phyloP scores from a whole-genome alignment of 2,329 filamentous ascomycete species.

The Monilinia laxa region DNA sequence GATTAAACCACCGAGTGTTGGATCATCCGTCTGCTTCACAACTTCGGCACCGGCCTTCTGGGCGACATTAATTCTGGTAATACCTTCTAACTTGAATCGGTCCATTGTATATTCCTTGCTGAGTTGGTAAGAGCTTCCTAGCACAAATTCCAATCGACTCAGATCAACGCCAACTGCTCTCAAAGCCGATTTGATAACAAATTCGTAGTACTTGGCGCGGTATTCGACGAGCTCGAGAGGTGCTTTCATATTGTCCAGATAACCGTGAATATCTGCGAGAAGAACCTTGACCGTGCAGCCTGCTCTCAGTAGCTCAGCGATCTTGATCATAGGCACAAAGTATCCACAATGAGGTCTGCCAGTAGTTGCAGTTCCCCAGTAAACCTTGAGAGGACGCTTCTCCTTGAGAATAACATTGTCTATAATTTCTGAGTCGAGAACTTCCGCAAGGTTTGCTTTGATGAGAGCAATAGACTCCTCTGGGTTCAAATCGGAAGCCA shows the following conservation, averaged over 20 bases:
- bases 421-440: constrained; percentile 82
- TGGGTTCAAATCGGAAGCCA: constrained; percentile 41
- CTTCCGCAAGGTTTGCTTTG: constrained; percentile 75
- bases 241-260: constrained; percentile 81
- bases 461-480: constrained; percentile 73
- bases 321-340: constrained; percentile 78
- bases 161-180: constrained; percentile 67
- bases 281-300: constrained; percentile 77
- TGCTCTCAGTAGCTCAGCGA: constrained; percentile 81
- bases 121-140: constrained; percentile 81
- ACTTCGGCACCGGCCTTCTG: constrained; percentile 91
- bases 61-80: constrained; percentile 48
- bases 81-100: constrained; percentile 65
- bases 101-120: constrained; percentile 80
- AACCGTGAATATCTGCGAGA: constrained; percentile 71
- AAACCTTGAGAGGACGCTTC: constrained; percentile 72
- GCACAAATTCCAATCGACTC: constrained; percentile 77
- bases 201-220: constrained; percentile 78
- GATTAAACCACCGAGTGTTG: constrained; percentile 69
- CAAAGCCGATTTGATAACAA: constrained; percentile 61
- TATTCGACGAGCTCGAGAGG: constrained; percentile 83
- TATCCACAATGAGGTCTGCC: constrained; percentile 89
- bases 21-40: constrained; percentile 74
- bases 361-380: constrained; percentile 69
- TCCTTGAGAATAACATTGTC: constrained; percentile 67